phyloP scores from a whole-genome alignment of 208 protist species.

The Endotrypanum monterogeii region DNA sequence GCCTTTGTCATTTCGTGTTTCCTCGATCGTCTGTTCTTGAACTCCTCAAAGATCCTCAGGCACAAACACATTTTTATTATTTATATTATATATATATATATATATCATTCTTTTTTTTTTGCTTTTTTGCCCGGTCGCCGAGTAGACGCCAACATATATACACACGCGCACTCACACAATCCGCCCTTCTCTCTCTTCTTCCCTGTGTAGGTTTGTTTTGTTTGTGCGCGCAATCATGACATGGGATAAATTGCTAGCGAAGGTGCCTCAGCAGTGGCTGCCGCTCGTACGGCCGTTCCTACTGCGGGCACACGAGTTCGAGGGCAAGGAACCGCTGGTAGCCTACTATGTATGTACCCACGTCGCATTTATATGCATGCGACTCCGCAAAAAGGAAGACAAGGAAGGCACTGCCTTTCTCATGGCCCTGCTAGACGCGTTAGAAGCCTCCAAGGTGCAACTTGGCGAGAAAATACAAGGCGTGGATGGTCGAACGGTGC shows the following conservation, averaged over 20 bases:
- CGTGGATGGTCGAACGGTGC: slow-evolving; percentile 56
- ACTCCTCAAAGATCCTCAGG: too few species aligned
- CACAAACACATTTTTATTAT: too few species aligned
- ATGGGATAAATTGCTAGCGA: slow-evolving; percentile 11
- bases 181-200: background rate
- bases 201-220: background rate
- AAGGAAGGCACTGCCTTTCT: slow-evolving; percentile 55
- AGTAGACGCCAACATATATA: too few species aligned
- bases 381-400: slow-evolving; percentile 50
- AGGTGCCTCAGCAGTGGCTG: slow-evolving; percentile 53
- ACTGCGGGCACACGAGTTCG: slow-evolving; percentile 74
- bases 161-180: too few species aligned
- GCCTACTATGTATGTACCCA: slow-evolving; percentile 78
- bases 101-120: background rate
- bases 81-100: too few species aligned
- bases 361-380: slow-evolving; percentile 60
- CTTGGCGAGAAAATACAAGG: slow-evolving; percentile 39
- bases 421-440: slow-evolving; percentile 39
- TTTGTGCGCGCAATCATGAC: too few species aligned
- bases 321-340: slow-evolving; percentile 51
- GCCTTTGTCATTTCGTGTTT: too few species aligned
- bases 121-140: too few species aligned
- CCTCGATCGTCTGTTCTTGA: too few species aligned
- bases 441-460: slow-evolving; percentile 53
- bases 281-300: slow-evolving; percentile 60